A percentile compares a stretch with the other conserved stretches of the same genome.
Evolutionary conservation across 352 stramenopile species (phyloP).

Genomic region (Aphanomyces euteiches): DNA sequence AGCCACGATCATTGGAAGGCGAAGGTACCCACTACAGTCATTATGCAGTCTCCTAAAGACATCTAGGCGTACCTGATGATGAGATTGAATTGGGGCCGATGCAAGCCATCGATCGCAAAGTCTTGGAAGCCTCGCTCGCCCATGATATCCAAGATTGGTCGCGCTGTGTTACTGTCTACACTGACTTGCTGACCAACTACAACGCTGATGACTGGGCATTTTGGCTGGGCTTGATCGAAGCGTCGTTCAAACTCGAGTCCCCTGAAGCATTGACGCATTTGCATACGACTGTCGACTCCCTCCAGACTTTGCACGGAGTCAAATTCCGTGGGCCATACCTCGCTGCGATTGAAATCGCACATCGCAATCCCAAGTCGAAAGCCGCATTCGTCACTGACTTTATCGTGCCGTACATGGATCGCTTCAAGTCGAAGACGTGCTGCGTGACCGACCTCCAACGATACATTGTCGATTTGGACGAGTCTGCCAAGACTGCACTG

Average conservation of each 20-base stretch:
- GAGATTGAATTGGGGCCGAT: conserved; percentile 81
- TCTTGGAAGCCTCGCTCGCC: conserved; percentile 59
- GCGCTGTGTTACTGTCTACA: conserved; percentile 52
- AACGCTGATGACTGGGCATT: conserved; percentile 84
- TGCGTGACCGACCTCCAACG: conserved; percentile 85
- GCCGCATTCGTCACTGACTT: conserved; percentile 31
- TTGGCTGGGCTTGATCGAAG: conserved; percentile 58
- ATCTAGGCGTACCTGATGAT: conserved; percentile 56
- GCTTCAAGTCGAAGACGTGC: conserved; percentile 76
- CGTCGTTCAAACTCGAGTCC: conserved; percentile 41
- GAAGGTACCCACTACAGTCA: conserved; percentile 33
- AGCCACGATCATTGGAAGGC: conserved; percentile 59
- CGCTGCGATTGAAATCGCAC: conserved; percentile 51
- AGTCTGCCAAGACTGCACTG: conserved; percentile 39
- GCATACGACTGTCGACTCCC: conserved; percentile 41
- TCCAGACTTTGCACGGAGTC: conserved; percentile 50
- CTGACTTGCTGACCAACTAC: conserved; percentile 56
- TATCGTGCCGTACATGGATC: conserved; percentile 60
- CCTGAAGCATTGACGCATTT: conserved; percentile 34
- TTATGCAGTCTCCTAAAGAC: background rate
- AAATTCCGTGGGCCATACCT: conserved; percentile 67
- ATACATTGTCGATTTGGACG: conserved; percentile 54
- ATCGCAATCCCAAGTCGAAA: conserved; percentile 31
- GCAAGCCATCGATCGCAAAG: conserved; percentile 69
- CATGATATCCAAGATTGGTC: conserved; percentile 51